Percentiles rank a stretch among this genome's conserved stretches.
phyloP scores from a whole-genome alignment of 495 filamentous ascomycete genomes.

The Penicillium cataractarum region DNA sequence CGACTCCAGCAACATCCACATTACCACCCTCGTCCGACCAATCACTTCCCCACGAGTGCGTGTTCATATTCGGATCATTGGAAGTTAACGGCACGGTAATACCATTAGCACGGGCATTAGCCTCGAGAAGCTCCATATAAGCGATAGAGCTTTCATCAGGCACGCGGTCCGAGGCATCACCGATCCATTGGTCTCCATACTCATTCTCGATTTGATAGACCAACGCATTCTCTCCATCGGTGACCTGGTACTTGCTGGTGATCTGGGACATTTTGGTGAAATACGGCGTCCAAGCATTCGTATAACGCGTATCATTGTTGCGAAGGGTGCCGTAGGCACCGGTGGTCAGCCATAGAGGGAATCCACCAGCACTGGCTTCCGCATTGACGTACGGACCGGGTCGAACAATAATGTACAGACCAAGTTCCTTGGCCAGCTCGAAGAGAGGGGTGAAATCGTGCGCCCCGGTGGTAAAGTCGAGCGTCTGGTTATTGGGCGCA shows the following conservation, averaged over 20 bases:
- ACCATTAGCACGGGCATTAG: conserved; percentile 52
- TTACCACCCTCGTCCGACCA: conserved; percentile 57
- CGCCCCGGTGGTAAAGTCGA: conserved; percentile 61
- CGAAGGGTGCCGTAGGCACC: conserved; percentile 62
- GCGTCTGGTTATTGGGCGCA: conserved; percentile 49
- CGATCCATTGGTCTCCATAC: conserved; percentile 59
- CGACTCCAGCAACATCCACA: conserved; percentile 59
- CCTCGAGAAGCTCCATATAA: conserved; percentile 61
- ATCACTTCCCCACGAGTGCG: conserved; percentile 57
- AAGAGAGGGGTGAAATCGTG: conserved; percentile 57
- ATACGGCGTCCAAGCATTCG: conserved; percentile 54
- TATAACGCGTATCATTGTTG: conserved; percentile 60
- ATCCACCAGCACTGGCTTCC: conserved; percentile 60
- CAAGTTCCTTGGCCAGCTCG: conserved; percentile 56
- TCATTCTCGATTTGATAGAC: conserved; percentile 66
- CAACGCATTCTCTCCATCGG: conserved; percentile 58
- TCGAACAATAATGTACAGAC: conserved; percentile 42
- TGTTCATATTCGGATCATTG: conserved; percentile 59
- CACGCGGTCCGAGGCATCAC: conserved; percentile 37
- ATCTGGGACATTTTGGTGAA: conserved; percentile 52
- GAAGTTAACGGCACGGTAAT: conserved; percentile 57
- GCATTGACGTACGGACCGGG: conserved; percentile 51
- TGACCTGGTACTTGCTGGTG: conserved; percentile 56
- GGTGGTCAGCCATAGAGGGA: conserved; percentile 63
- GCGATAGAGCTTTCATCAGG: conserved; percentile 52